Conservation (phyloP, 2,329 filamentous ascomycete genomes). For the Cladophialophora carrionii region DNA sequence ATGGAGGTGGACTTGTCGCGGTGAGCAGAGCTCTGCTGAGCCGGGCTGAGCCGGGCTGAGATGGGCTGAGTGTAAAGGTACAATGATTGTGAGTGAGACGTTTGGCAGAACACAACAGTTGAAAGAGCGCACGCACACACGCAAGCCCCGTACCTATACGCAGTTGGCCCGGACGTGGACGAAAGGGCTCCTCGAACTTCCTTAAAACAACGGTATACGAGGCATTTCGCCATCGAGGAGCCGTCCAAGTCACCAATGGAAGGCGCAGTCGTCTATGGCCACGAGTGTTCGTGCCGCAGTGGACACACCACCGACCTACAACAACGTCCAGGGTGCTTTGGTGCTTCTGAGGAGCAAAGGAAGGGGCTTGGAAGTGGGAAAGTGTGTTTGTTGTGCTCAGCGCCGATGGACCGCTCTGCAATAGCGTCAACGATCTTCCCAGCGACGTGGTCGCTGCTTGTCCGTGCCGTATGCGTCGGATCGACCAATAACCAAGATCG, state of each 20-base stretch:
- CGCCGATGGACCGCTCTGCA: not conserved
- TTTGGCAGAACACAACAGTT: not conserved
- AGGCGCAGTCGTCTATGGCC: not conserved
- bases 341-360: too few species aligned
- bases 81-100: not conserved
- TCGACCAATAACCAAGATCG: not conserved
- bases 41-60: not conserved
- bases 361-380: too few species aligned
- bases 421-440: not conserved
- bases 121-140: not conserved
- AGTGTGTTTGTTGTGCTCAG: too few species aligned
- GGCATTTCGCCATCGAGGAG: not conserved
- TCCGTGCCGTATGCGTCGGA: too few species aligned
- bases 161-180: not conserved
- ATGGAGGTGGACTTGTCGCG: slow-evolving; percentile 44
- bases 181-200: not conserved
- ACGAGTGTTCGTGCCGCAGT: not conserved
- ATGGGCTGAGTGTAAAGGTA: not conserved
- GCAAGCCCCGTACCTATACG: not conserved
- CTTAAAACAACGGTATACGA: too few species aligned
- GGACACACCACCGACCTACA: not conserved
- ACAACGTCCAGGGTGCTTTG: too few species aligned
- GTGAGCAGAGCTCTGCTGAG: not conserved
- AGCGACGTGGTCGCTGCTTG: not conserved
- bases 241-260: not conserved